Evolutionary conservation across 2,329 filamentous ascomycete genomes (phyloP), one percentile per base, ranked within the genome.

Genomic region (Cordyceps cicadae): DNA sequence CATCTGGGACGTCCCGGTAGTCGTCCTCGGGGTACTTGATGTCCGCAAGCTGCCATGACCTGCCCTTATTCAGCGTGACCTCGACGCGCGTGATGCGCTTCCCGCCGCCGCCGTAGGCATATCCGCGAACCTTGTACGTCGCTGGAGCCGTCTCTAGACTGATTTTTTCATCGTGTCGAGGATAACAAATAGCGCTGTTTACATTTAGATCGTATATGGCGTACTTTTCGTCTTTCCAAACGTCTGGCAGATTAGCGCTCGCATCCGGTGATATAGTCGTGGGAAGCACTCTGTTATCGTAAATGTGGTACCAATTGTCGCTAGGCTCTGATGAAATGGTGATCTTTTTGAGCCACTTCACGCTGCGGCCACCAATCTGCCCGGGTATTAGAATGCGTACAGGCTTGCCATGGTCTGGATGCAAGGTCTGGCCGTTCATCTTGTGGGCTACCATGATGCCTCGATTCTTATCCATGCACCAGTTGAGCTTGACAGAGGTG

Each of bases 261-360:
- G 88, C 87, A 66, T 96, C 91, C 0, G 92, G 91, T 12, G 87
- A 87, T 17, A 96, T 81, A 81, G 87, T 92, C 0, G 91, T 96
- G 65, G 92, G 92, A 45, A 97, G 75, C 1, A 97, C 91, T 62
- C 91, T 80, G 70, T 97, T 97, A 71, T 97, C 92, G 72, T 94
- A 92, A 64, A 95, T 91, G 72, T 97, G 92, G 68, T 96, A 96
- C 90, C 91, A 96, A 69, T 95, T 96, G 64, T 93, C 87, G 69
- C 91, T 96, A 0, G 92, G 91, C 26, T 81, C 78, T 11, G 86
- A 82, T 0, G 91, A 93, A 55, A 97, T 73, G 49, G 92, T 88
- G 63, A 97, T 81, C 65, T 81, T 87, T 76, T 87, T 93, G 62
- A 97, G 71, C 92, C 92, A 97, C 73, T 97, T 97, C 37, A 97